These are phyloP conservation scores for Aspergillus pseudotamarii DNA, from an alignment of 2,329 filamentous ascomycete genomes.

Conservation along the genomic window DNA sequence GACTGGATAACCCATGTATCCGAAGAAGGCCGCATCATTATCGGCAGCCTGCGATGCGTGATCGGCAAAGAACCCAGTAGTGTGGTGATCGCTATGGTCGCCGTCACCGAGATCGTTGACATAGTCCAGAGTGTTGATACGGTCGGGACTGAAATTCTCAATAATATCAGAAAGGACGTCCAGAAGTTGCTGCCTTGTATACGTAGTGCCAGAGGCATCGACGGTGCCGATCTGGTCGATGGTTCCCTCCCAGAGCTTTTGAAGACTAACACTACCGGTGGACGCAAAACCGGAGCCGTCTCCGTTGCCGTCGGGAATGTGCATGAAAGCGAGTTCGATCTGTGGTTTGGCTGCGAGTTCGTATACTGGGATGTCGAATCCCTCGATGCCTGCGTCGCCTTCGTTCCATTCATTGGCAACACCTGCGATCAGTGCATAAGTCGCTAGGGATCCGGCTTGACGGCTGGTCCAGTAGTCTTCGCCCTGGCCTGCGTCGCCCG, in stretches of 20 bases:
- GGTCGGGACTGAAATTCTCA: constrained; percentile 10
- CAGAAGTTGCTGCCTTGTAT: constrained; percentile 14
- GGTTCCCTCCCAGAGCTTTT: constrained; percentile 17
- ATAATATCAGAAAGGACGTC: constrained; percentile 9
- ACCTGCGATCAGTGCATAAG: constrained; percentile 18
- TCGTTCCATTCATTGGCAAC: constrained; percentile 17
- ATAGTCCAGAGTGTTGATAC: constrained; percentile 21
- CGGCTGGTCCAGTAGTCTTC: constrained; percentile 19
- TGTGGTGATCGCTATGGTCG: constrained; percentile 22
- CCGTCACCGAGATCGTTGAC: constrained; percentile 14
- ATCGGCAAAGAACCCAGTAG: constrained; percentile 15
- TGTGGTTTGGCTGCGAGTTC: constrained; percentile 7
- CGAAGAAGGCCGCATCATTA: background rate
- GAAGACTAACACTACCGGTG: constrained; percentile 13
- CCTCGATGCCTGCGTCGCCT: constrained; percentile 12
- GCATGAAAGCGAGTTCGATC: constrained; percentile 19
- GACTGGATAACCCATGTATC: constrained; percentile 12
- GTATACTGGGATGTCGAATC: constrained; percentile 13
- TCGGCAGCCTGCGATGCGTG: background rate
- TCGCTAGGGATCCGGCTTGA: constrained; percentile 14
- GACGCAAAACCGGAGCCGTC: constrained; percentile 16
- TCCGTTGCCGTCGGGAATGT: constrained; percentile 18
- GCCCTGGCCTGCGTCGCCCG: constrained; percentile 20
- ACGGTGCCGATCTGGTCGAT: constrained; percentile 13
- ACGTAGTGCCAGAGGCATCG: constrained; percentile 8